These are phyloP conservation scores for Rosa lucieae DNA, from an alignment of 306 rosid species.

Conservation along the genomic window DNA sequence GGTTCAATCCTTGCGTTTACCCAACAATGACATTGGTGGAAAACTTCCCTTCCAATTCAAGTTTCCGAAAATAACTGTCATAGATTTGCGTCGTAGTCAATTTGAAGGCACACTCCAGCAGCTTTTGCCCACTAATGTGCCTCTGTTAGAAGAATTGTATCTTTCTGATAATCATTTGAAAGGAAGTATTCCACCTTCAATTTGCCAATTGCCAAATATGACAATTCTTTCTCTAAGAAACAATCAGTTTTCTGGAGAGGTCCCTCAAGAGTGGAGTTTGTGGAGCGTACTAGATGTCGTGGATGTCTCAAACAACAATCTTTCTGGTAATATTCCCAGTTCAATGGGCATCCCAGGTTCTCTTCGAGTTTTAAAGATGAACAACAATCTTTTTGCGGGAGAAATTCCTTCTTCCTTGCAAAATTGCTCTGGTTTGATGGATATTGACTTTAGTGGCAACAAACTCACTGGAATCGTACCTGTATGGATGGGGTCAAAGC, in stretches of 20 bases:
- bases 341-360: background rate
- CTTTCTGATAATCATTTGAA: background rate
- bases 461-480: conserved; percentile 19
- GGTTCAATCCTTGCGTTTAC: background rate
- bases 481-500: background rate
- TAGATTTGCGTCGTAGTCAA: conserved; percentile 15
- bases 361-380: background rate
- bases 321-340: background rate
- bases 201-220: background rate
- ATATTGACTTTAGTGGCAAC: conserved; percentile 19
- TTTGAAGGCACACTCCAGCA: conserved; percentile 25
- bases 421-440: conserved; percentile 14
- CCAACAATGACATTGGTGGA: conserved; percentile 16
- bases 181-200: background rate
- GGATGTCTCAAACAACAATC: background rate
- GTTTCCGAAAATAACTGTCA: background rate
- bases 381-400: conserved; percentile 14
- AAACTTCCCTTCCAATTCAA: conserved; percentile 9
- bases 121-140: conserved; percentile 7
- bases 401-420: conserved; percentile 17
- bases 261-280: background rate
- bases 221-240: background rate
- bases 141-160: fast-evolving
- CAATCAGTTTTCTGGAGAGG: background rate
- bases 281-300: fast-evolving